Conservation (phyloP, 176 grass and related monocot species). For the Otatea glauca region DNA sequence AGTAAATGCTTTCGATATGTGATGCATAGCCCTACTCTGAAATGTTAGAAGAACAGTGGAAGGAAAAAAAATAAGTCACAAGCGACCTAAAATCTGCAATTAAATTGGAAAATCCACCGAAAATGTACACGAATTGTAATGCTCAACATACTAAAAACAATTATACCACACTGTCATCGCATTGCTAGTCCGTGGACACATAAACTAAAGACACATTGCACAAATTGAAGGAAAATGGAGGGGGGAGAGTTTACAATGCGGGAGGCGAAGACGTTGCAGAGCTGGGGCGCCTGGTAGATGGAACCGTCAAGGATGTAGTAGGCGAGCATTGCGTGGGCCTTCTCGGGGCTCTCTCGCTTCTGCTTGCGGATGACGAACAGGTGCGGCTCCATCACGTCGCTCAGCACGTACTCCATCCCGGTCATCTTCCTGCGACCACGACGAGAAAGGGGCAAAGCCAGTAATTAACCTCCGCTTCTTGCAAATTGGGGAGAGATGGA, state of each 20-base stretch:
- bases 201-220: not conserved
- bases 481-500: not conserved
- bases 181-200: not conserved
- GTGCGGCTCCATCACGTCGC: slow-evolving; percentile 95
- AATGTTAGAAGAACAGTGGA: slow-evolving; percentile 14
- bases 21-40: slow-evolving; percentile 89
- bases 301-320: slow-evolving; percentile 98
- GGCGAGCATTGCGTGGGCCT: slow-evolving; percentile 62
- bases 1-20: slow-evolving; percentile 91
- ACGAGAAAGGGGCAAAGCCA: not conserved
- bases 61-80: not conserved
- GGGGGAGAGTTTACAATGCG: slow-evolving; percentile 65
- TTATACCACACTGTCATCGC: not conserved
- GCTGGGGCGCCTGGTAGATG: slow-evolving; percentile 99
- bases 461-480: not conserved
- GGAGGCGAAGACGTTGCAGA: slow-evolving; percentile 87
- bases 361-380: slow-evolving; percentile 96
- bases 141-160: not conserved
- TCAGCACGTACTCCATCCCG: slow-evolving; percentile 84
- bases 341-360: slow-evolving; percentile 82
- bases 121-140: not conserved
- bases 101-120: slow-evolving; percentile 7
- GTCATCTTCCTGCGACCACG: slow-evolving; percentile 80
- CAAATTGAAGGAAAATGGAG: not conserved
- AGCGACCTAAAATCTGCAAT: slow-evolving; percentile 5